These are phyloP conservation scores for Gomphus bonarii DNA, from an alignment of 1,284 basidiomycete species.

Conservation along the genomic window DNA sequence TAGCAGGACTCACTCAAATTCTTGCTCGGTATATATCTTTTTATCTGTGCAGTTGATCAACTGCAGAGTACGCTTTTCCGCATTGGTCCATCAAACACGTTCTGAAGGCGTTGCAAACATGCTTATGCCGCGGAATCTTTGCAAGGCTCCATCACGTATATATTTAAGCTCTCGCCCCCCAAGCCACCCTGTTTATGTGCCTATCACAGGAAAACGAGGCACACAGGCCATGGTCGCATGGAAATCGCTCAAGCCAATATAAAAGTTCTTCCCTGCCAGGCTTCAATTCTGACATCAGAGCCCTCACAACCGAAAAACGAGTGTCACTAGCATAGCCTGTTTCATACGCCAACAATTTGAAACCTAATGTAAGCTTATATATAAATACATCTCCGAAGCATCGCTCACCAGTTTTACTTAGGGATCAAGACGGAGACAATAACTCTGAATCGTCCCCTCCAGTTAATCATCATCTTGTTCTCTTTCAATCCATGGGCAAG, in stretches of 20 bases:
- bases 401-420: not conserved
- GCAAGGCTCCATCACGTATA: not conserved
- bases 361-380: not conserved
- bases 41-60: too few species aligned
- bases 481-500: constrained; percentile 9
- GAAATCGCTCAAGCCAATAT: too few species aligned
- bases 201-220: not conserved
- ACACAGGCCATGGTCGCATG: not conserved
- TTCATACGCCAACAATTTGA: not conserved
- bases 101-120: not conserved
- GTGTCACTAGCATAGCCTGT: not conserved
- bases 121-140: not conserved
- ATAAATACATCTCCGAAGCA: too few species aligned
- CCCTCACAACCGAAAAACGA: not conserved
- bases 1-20: too few species aligned
- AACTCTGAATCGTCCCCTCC: too few species aligned
- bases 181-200: not conserved
- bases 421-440: not conserved
- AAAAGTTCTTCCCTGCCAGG: too few species aligned
- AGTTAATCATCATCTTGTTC: constrained; percentile 7
- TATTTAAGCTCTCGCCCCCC: not conserved
- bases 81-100: not conserved
- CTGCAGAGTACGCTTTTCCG: not conserved
- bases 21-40: too few species aligned
- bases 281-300: not conserved